Base-by-base conservation (phyloP, 2,329 filamentous ascomycete genomes). In the Penicillium sp. region DNA sequence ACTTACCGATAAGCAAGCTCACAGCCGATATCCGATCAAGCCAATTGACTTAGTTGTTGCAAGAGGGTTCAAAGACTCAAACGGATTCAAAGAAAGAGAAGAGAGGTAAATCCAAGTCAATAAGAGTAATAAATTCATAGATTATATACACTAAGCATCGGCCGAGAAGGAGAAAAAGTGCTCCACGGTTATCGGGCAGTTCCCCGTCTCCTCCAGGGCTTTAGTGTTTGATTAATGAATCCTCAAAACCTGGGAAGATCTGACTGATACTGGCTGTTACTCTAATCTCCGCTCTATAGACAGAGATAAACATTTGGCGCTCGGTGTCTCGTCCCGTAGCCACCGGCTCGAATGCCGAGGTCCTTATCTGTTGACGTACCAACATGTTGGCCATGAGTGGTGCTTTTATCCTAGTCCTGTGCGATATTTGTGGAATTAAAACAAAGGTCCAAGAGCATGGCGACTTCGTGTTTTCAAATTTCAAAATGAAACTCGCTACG, bases 1-100 rank as follows among this genome's bases (percentile, higher is more conserved):
- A 61, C 64, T 58, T 53, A 63, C 62, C 49, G 57, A 59, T 57
- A 58, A 53, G 43, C 31, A 41, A 36, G 10, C 51, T 43, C 44
- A 48, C 44, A 44, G 50, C 36, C 7, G 23, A 53, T 34, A 25
- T 54, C 45, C n/a, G 53, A 49, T 6, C 19, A 49, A 48, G 34
- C 10, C n/a, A 43, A 46, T 34, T 15, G 21, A 34, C 19, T 23
- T 21, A 27, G 15, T 39, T 31, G 29, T 16, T 39, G n/a, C 6
- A 36, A 41, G 23, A 11, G n/a, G 7, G 15, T 16, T 4, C 2
- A 7, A 25, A n/a, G 21, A 34, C 19, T 11, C 13, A 27, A 21
- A 25, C 25, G 11, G 10, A 25, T 5, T 11, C 7, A 36, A 41
- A 16, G 10, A 27, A 41, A 34, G 2, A n/a, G 15, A n/a, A 47